These are phyloP conservation scores for Pulveroboletus frians DNA, from an alignment of 768 basidiomycete genomes.

Conservation along the genomic window DNA sequence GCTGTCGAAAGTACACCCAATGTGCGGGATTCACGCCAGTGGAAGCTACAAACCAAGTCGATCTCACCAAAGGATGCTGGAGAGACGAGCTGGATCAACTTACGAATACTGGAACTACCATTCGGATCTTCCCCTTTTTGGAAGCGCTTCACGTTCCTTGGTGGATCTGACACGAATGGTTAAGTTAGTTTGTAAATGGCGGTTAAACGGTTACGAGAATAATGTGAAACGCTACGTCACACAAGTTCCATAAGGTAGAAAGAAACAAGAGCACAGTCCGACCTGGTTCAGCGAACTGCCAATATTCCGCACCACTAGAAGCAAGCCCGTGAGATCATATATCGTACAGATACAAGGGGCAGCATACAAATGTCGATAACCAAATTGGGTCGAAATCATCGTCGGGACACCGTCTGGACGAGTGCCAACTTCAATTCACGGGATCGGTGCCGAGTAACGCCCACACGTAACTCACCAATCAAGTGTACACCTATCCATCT, in stretches of 20 bases:
- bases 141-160: conserved; percentile 38
- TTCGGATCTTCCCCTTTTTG: conserved; percentile 41
- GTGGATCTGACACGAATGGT: conserved; percentile 16
- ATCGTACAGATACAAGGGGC: conserved; percentile 6
- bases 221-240: background rate
- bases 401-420: conserved; percentile 47
- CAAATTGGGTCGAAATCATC: conserved; percentile 40
- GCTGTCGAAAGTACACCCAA: conserved; percentile 41
- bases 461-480: conserved; percentile 28
- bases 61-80: background rate
- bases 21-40: conserved; percentile 47
- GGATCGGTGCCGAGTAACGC: background rate
- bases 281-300: conserved; percentile 45
- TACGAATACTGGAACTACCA: conserved; percentile 47
- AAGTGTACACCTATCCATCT: conserved; percentile 38
- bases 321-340: conserved; percentile 5
- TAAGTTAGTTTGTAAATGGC: conserved; percentile 2
- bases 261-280: background rate
- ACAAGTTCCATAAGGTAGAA: background rate
- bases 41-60: conserved; percentile 30
- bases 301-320: conserved; percentile 38
- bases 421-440: background rate
- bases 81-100: conserved; percentile 5
- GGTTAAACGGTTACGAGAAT: background rate
- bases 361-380: conserved; percentile 43